A percentile compares a stretch with the other conserved stretches of the same genome.
These are phyloP conservation scores for Blastocystis sp. DNA, from an alignment of 352 stramenopile species.

Conservation along the genomic window DNA sequence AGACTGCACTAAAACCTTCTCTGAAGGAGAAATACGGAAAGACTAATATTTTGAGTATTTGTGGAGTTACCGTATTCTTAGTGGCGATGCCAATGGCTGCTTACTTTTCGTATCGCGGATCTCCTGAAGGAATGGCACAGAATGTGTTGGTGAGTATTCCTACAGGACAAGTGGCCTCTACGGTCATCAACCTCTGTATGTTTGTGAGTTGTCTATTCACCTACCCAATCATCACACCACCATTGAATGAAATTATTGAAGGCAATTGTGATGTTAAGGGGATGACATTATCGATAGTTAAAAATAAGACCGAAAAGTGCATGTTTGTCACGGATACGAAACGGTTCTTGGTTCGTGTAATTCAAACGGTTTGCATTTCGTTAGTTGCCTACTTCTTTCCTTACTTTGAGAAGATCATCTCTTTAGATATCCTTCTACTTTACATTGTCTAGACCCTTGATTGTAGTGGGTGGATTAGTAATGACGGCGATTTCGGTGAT, in stretches of 20 bases:
- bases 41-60: slow-evolving; percentile 5
- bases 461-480: slow-evolving; percentile 1
- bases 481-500: slow-evolving; percentile 26
- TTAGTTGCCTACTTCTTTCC: slow-evolving; percentile 40
- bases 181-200: slow-evolving; percentile 30
- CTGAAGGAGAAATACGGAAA: background rate
- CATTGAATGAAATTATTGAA: slow-evolving; percentile 34
- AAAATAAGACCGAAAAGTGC: background rate
- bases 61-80: background rate
- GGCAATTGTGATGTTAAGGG: background rate
- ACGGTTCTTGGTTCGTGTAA: background rate
- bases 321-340: slow-evolving; percentile 17
- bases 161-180: background rate
- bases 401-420: slow-evolving; percentile 27
- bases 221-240: slow-evolving; percentile 25
- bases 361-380: slow-evolving; percentile 18
- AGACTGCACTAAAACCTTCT: slow-evolving; percentile 6
- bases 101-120: slow-evolving; percentile 21
- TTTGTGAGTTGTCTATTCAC: slow-evolving; percentile 47
- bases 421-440: slow-evolving; percentile 43
- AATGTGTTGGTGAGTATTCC: slow-evolving; percentile 56
- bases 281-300: background rate
- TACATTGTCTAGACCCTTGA: background rate
- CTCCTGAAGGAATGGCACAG: slow-evolving; percentile 20
- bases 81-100: slow-evolving; percentile 20